Base-by-base conservation (phyloP, 2,329 filamentous ascomycete genomes). In the Uncinocarpus reesii region DNA sequence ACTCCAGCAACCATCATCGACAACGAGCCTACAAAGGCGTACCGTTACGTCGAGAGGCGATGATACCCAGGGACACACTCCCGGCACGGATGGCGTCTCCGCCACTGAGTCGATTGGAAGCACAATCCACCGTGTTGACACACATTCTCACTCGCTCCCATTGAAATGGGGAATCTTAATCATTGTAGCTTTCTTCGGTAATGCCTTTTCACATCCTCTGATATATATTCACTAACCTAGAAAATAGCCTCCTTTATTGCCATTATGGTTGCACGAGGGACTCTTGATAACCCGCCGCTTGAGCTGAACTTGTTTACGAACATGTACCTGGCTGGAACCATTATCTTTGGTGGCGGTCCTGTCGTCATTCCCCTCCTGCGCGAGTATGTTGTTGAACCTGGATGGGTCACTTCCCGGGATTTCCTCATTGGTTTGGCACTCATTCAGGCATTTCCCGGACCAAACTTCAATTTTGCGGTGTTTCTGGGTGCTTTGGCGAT, bases 391-490 rank as follows among this genome's bases (percentile, higher is more conserved):
- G 83, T 86, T 0, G 71, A 73, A 0, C 79, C 81, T 20, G 79
- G 79, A 5, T 87, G 82, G 82, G 82, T 87, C 0, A 77, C 74
- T 0, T 71, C 80, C 0, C 74, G 83, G 3, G 81, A 87, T 59
- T 86, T 87, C 59, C 68, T 87, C 0, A 77, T 86, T 42, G 83
- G 83, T 0, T 74, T 87, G 0, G 84, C 83, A 6, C 72, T 87
- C 46, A 81, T 79, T 15, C 83, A 87, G 61, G 75, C 80, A 0
- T 83, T 86, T 49, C 83, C 83, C 0, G 78, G 78, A 0, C 79
- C 78, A 0, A 67, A 68, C 47, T 65, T 65, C 57, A 65, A 66
- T 52, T 67, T 80, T 51, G 76, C 75, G 0, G 76, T 80, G 0
- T 81, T 72, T 48, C 64, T 81, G 0, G 77, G 78, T 1, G 64